Evolutionary conservation across 352 stramenopile species (phyloP).

Genomic region (Globisporangium alternatum): DNA sequence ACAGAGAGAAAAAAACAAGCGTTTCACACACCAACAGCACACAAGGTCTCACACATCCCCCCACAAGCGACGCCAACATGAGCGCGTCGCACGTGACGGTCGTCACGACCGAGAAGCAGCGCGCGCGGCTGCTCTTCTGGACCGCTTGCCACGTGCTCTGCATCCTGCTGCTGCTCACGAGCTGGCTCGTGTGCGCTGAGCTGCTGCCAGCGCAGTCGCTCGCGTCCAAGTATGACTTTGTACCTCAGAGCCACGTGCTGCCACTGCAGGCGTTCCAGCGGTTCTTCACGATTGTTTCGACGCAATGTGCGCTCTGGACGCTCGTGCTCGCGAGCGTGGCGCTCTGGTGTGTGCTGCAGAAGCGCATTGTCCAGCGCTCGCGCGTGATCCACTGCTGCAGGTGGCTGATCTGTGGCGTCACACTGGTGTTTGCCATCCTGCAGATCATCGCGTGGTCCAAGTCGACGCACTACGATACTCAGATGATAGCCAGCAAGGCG

Average conservation of each 20-base stretch:
- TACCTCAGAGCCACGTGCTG: not conserved
- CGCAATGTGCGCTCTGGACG: slow-evolving; percentile 6
- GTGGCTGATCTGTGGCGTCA: slow-evolving; percentile 1
- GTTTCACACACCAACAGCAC: too few relatives aligned
- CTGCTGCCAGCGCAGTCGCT: slow-evolving; percentile 1
- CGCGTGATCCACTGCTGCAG: not conserved
- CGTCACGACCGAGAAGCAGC: slow-evolving; percentile 7
- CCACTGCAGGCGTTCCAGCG: slow-evolving; percentile 4
- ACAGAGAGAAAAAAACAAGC: too few relatives aligned
- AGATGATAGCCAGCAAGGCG: not conserved
- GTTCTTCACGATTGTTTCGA: not conserved
- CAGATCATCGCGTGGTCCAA: slow-evolving; percentile 14
- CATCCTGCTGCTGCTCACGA: slow-evolving; percentile 1
- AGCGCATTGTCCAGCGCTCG: not conserved
- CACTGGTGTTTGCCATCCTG: slow-evolving; percentile 5
- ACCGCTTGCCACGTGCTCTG: not conserved
- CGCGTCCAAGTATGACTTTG: slow-evolving; percentile 5
- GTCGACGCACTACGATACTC: slow-evolving; percentile 13
- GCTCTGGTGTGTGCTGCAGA: not conserved
- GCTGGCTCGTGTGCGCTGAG: not conserved
- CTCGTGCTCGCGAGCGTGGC: slow-evolving; percentile 3
- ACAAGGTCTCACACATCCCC: too few relatives aligned
- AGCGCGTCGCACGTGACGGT: slow-evolving; percentile 1
- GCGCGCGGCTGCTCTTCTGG: slow-evolving; percentile 4
- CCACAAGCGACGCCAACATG: not conserved